Evolutionary conservation across 768 basidiomycete genomes (phyloP).

Genomic region (Pholiota conissans): DNA sequence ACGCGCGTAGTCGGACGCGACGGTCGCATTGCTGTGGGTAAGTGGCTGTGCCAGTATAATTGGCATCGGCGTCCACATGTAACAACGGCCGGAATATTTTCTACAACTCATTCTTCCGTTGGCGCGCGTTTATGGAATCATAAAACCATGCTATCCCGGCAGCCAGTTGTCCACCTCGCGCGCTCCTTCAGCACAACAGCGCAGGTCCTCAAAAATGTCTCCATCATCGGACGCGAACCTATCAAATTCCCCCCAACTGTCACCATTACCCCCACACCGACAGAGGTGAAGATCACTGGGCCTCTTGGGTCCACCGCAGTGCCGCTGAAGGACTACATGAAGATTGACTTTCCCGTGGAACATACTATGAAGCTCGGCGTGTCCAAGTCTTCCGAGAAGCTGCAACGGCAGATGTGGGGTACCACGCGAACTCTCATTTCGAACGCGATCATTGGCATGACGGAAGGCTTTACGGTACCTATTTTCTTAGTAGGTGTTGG

Average conservation of each 20-base stretch:
- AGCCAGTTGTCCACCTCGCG: conserved; percentile 30
- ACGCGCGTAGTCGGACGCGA: too few relatives aligned
- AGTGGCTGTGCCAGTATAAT: conserved; percentile 20
- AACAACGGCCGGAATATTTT: conserved; percentile 16
- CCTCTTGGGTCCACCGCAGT: conserved; percentile 48
- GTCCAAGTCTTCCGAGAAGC: conserved; percentile 64
- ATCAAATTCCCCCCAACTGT: conserved; percentile 47
- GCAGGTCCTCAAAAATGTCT: conserved; percentile 54
- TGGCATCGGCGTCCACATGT: conserved; percentile 10
- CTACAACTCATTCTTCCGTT: not conserved
- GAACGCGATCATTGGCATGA: conserved; percentile 90
- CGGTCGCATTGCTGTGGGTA: too few relatives aligned
- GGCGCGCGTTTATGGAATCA: conserved; percentile 11
- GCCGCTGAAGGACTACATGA: conserved; percentile 47
- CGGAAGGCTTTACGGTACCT: conserved; percentile 80
- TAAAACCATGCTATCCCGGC: conserved; percentile 34
- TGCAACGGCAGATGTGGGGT: conserved; percentile 94
- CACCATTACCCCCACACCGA: conserved; percentile 38
- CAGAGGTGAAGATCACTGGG: conserved; percentile 42
- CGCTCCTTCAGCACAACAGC: conserved; percentile 53
- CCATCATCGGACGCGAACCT: conserved; percentile 62
- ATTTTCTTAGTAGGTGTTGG: conserved; percentile 94
- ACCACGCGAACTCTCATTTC: conserved; percentile 85
- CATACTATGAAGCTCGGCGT: conserved; percentile 50
- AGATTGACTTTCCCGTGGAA: conserved; percentile 39